Percentiles rank a stretch among this genome's conserved stretches.
These are phyloP conservation scores for Rubroboletus satanas DNA, from an alignment of 768 basidiomycete genomes.

Conservation along the genomic window DNA sequence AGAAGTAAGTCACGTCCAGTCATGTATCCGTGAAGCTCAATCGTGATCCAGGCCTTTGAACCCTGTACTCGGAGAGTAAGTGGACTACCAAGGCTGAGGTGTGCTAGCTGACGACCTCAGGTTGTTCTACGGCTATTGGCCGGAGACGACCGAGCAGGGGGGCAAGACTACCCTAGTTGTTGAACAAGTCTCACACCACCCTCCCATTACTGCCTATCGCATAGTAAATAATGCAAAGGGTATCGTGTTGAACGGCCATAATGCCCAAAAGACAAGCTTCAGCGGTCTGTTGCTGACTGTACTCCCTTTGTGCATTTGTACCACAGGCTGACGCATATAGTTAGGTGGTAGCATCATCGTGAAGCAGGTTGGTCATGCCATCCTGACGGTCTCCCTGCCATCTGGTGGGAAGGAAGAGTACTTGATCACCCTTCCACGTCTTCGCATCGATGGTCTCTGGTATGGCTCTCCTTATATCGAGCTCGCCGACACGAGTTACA, in stretches of 20 bases:
- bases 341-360: constrained; percentile 74
- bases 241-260: constrained; percentile 77
- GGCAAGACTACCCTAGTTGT: constrained; percentile 83
- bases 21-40: constrained; percentile 6
- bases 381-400: constrained; percentile 64
- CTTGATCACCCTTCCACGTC: constrained; percentile 86
- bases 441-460: constrained; percentile 94
- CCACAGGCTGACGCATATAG: constrained; percentile 1
- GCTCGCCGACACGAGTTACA: constrained; percentile 76
- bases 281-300: constrained; percentile 45
- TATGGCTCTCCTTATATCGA: constrained; percentile 91
- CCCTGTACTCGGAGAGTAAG: constrained; percentile 89
- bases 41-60: constrained; percentile 72
- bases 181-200: constrained; percentile 97
- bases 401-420: constrained; percentile 62
- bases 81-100: constrained; percentile 10
- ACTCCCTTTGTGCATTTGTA: neutral
- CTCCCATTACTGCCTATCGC: constrained; percentile 81
- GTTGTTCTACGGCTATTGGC: constrained; percentile 88
- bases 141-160: constrained; percentile 57
- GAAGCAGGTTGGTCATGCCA: constrained; percentile 92
- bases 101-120: constrained; percentile 33
- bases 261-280: constrained; percentile 94
- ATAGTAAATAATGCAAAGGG: constrained; percentile 81
- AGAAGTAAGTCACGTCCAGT: constrained; percentile 61